These are phyloP conservation scores for Penicillium herquei DNA, from an alignment of 495 filamentous ascomycete genomes.

Conservation along the genomic window DNA sequence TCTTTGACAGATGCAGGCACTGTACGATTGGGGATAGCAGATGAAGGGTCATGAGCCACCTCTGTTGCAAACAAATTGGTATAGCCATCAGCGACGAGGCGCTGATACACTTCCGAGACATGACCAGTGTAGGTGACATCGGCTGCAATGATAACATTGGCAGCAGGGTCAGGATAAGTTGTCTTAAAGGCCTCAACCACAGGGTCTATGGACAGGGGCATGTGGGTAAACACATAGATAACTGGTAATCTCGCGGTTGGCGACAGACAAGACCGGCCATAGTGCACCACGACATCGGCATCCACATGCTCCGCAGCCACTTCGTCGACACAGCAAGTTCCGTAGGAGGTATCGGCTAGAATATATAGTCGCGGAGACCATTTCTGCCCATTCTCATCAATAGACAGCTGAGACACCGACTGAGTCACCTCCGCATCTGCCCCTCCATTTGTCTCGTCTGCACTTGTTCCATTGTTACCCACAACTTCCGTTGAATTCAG, in stretches of 20 bases:
- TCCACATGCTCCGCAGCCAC: slow-evolving; percentile 92
- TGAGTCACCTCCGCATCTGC: slow-evolving; percentile 21
- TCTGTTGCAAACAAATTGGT: slow-evolving; percentile 64
- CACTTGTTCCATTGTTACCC: slow-evolving; percentile 11
- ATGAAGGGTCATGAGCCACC: slow-evolving; percentile 75
- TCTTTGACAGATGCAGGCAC: slow-evolving; percentile 52
- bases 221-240: slow-evolving; percentile 85
- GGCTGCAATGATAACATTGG: slow-evolving; percentile 79
- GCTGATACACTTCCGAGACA: slow-evolving; percentile 50
- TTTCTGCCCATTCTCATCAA: slow-evolving; percentile 25
- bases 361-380: slow-evolving; percentile 67
- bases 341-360: slow-evolving; percentile 94
- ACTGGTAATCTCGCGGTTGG: slow-evolving; percentile 87
- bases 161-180: slow-evolving; percentile 59
- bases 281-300: slow-evolving; percentile 92
- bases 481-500: slow-evolving; percentile 41
- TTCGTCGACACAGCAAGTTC: slow-evolving; percentile 95
- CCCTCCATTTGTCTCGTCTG: slow-evolving; percentile 13
- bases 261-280: slow-evolving; percentile 87
- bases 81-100: slow-evolving; percentile 62
- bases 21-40: slow-evolving; percentile 80
- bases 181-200: slow-evolving; percentile 62
- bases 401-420: slow-evolving; percentile 30
- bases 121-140: slow-evolving; percentile 84
- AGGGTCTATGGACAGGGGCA: slow-evolving; percentile 56